phyloP scores from a whole-genome alignment of 2,329 filamentous ascomycete species.

The Xylariaceae sp. region DNA sequence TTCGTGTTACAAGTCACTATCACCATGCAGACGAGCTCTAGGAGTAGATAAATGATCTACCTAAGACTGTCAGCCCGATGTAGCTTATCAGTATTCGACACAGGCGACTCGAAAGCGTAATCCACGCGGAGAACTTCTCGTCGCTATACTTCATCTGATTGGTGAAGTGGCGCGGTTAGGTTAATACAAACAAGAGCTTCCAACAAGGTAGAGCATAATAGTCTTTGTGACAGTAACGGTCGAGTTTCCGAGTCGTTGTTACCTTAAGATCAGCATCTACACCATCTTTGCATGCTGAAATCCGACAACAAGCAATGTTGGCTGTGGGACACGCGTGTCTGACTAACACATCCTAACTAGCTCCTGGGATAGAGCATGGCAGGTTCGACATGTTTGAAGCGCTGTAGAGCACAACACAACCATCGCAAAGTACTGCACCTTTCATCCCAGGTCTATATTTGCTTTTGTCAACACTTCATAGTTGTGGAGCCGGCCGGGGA shows the following conservation, averaged over 20 bases:
- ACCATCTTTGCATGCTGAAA: neutral
- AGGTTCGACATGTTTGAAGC: neutral
- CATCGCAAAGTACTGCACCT: conserved; percentile 4
- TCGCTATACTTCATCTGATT: neutral
- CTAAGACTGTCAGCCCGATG: conserved; percentile 5
- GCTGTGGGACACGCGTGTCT: neutral
- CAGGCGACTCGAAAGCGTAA: conserved; percentile 13
- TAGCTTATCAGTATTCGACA: conserved; percentile 7
- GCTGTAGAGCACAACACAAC: conserved; percentile 12
- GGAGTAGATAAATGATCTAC: conserved; percentile 12
- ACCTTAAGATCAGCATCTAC: too few relatives aligned
- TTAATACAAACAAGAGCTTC: neutral
- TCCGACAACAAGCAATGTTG: neutral
- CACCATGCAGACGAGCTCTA: conserved; percentile 15
- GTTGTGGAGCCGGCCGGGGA: conserved; percentile 18
- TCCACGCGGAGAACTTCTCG: neutral
- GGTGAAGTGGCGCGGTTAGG: neutral
- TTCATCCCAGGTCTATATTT: conserved; percentile 15
- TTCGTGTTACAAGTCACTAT: conserved; percentile 5
- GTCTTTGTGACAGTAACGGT: too few relatives aligned
- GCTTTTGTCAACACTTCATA: conserved; percentile 16
- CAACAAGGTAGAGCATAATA: too few relatives aligned
- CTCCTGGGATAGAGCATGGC: neutral
- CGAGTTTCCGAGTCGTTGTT: too few relatives aligned
- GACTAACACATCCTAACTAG: neutral